phyloP scores from a whole-genome alignment of 805 yeast genomes.

The Metschnikowia proteae region DNA sequence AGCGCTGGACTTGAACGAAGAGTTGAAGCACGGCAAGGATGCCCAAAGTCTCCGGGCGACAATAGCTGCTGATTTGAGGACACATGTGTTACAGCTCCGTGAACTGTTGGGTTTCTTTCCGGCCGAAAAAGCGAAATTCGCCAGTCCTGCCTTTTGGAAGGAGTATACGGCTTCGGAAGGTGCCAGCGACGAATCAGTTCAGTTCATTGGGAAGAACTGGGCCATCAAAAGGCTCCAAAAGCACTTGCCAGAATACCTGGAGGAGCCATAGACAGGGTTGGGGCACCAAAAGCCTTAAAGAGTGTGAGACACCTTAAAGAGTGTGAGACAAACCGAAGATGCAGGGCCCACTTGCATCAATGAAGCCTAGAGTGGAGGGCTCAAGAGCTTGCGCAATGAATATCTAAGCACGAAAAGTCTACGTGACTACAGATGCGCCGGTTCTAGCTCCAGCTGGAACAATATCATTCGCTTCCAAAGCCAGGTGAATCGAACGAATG shows the following conservation, averaged over 20 bases:
- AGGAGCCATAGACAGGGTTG: background rate
- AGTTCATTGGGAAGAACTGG: constrained; percentile 79
- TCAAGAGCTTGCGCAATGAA: too few species aligned
- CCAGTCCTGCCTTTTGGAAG: constrained; percentile 72
- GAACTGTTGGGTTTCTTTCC: constrained; percentile 41
- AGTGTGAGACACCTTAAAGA: too few species aligned
- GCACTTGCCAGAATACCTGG: constrained; percentile 28
- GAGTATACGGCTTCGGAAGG: constrained; percentile 64
- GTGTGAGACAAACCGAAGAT: too few species aligned
- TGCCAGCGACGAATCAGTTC: constrained; percentile 58
- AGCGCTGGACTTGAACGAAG: constrained; percentile 58
- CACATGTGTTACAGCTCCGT: constrained; percentile 50
- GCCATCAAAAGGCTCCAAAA: constrained; percentile 69
- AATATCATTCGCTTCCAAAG: too few species aligned
- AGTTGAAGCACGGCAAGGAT: constrained; percentile 57
- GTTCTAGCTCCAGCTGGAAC: too few species aligned
- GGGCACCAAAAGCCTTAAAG: too few species aligned
- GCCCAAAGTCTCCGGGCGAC: constrained; percentile 66
- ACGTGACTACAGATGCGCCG: too few species aligned
- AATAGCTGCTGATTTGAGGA: constrained; percentile 66
- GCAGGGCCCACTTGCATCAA: too few species aligned
- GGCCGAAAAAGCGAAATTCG: constrained; percentile 67
- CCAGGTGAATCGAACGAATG: too few species aligned
- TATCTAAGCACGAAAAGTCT: too few species aligned
- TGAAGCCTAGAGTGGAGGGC: too few species aligned